These are phyloP conservation scores for Eremochloa ophiuroides DNA, from an alignment of 176 grass and related monocot genomes.

Conservation along the genomic window DNA sequence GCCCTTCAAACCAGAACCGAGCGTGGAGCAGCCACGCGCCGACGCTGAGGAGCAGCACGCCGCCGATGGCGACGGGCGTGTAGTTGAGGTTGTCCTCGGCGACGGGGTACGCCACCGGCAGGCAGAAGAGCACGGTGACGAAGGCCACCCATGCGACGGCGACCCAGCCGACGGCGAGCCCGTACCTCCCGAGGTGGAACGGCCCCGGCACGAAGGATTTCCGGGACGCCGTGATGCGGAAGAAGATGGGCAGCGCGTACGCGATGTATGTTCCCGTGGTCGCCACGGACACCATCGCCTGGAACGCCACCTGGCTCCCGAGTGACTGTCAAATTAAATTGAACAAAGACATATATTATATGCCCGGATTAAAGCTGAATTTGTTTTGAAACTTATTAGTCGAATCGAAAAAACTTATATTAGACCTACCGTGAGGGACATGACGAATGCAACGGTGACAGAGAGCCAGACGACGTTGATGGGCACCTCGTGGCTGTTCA, in stretches of 20 bases:
- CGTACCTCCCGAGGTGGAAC: conserved; percentile 66
- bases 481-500: conserved; percentile 64
- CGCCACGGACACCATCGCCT: conserved; percentile 92
- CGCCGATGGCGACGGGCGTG: conserved; percentile 60
- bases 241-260: conserved; percentile 82
- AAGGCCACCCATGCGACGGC: conserved; percentile 75
- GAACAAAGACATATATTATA: not conserved
- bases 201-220: conserved; percentile 56
- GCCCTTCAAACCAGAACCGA: not conserved
- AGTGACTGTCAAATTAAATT: conserved; percentile 41
- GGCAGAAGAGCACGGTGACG: conserved; percentile 87
- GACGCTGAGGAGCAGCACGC: conserved; percentile 41
- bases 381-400: not conserved
- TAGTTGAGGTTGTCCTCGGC: conserved; percentile 75
- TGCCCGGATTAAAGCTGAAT: too few species aligned
- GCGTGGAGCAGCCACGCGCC: not conserved
- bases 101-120: conserved; percentile 71
- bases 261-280: conserved; percentile 74
- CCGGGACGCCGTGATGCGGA: conserved; percentile 58
- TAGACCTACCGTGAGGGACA: conserved; percentile 39
- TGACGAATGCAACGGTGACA: conserved; percentile 46
- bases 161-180: conserved; percentile 49
- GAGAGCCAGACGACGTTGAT: conserved; percentile 73
- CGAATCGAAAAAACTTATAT: not conserved
- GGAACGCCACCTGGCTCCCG: conserved; percentile 85